Base-by-base conservation (phyloP, 306 rosid species). In the Mimosa pudica region DNA sequence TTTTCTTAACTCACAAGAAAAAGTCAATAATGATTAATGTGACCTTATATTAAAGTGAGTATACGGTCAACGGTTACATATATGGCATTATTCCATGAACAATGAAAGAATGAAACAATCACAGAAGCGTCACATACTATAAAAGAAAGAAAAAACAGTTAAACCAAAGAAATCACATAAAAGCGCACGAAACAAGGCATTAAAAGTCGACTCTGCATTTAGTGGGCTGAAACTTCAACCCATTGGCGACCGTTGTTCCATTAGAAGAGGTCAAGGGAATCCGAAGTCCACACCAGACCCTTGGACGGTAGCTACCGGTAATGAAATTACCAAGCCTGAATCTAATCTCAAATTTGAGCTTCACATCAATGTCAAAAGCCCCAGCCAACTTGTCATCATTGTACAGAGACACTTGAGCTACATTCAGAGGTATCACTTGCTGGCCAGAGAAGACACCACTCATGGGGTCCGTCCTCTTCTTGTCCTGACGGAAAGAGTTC, bases 151-250 rank as follows among this genome's bases (percentile, higher is more conserved):
- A 61, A 0, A 33, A 16, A 0, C 5, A 38, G 7, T 36, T 10
- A 17, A 65, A 7, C 20, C 18, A 60, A 35, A 8, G 4, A 60
- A 60, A 60, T 24, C 12, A 60, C 8, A 3, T 3, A 24, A 60
- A 24, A 55, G 30, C 10, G 24, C 2, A 20, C 12, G 24, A 18
- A 6, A 10, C 20, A 16, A 6, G 58, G 58, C 61, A 6, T 55
- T n/a, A 86, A 63, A 77, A 86, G 55, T 81, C 60, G 69, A 84
- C 79, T 44, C 74, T 65, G 44, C 98, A 93, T 79, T 80, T 79
- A 62, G 88, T 82, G 7, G 88, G 38, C 79, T 70, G 18, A 65
- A 91, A 87, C 0, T n/a, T 20, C n/a, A n/a, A 55, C 61, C 30
- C 61, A 55, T 45, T 12, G 72, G 7, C 36, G 2, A 35, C 62